Percentiles rank a stretch among this genome's conserved stretches.
Conservation (phyloP, 2,329 filamentous ascomycete genomes). For the Colletotrichum salicis region DNA sequence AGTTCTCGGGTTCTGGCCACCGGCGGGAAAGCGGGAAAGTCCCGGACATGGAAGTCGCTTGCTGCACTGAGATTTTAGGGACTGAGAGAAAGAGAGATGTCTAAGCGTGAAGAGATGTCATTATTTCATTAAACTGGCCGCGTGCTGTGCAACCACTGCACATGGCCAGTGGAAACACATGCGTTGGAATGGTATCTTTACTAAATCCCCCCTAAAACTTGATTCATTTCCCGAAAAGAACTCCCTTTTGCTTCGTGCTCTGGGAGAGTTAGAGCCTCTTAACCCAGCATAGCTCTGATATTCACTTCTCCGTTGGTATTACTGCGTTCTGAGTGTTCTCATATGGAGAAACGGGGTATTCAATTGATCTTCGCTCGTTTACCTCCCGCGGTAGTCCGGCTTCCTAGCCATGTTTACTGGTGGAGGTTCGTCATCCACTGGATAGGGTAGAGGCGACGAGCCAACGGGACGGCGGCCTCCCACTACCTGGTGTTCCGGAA, state of each 20-base stretch:
- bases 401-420: slow-evolving; percentile 87
- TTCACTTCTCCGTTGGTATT: neutral
- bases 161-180: neutral
- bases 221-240: slow-evolving; percentile 3
- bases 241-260: neutral
- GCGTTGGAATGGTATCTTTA: slow-evolving; percentile 34
- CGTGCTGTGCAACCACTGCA: neutral
- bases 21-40: slow-evolving; percentile 1
- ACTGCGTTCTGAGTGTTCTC: neutral
- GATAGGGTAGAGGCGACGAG: slow-evolving; percentile 74
- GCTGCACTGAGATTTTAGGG: neutral
- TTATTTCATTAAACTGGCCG: slow-evolving; percentile 25
- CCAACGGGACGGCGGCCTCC: slow-evolving; percentile 46
- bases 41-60: slow-evolving; percentile 16
- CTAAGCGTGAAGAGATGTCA: neutral
- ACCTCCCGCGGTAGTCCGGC: slow-evolving; percentile 74
- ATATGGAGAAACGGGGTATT: neutral
- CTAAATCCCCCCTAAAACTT: neutral
- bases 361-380: slow-evolving; percentile 30
- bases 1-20: slow-evolving; percentile 22
- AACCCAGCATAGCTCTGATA: neutral
- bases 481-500: slow-evolving; percentile 61
- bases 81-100: neutral
- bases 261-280: neutral
- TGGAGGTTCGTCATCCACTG: slow-evolving; percentile 81